A percentile compares a stretch with the other conserved stretches of the same genome.
Conservation (phyloP, 345 rosid species). For the Eucalyptus cloeziana region DNA sequence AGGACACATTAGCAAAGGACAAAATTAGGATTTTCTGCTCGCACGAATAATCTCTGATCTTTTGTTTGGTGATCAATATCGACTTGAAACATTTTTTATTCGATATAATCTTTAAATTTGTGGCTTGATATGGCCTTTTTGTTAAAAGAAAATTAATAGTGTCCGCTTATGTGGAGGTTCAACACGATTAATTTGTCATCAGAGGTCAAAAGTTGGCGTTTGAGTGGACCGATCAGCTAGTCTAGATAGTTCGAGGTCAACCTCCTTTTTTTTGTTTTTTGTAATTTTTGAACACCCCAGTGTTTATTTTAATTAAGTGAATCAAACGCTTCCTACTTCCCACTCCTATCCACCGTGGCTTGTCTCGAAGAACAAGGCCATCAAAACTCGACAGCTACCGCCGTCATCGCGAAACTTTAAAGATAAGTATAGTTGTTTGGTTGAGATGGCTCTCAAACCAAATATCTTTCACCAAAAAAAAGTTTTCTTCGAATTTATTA, state of each 20-base stretch:
- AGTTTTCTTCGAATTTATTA: too few relatives aligned
- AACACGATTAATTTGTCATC: not conserved
- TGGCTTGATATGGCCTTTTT: not conserved
- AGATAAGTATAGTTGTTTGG: too few relatives aligned
- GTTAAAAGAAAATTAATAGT: not conserved
- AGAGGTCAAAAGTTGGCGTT: not conserved
- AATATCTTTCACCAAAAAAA: too few relatives aligned
- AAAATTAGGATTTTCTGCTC: not conserved
- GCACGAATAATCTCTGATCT: not conserved
- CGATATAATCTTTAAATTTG: not conserved
- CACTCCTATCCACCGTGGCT: not conserved
- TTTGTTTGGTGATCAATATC: not conserved
- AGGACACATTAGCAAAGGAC: not conserved
- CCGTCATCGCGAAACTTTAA: not conserved
- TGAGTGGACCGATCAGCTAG: not conserved
- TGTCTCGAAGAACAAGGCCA: not conserved
- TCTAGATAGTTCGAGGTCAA: not conserved
- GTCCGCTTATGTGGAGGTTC: not conserved
- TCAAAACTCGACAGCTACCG: not conserved
- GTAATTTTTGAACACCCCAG: not conserved
- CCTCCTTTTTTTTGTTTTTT: not conserved
- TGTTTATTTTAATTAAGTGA: not conserved
- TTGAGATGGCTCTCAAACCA: too few relatives aligned
- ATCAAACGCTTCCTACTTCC: not conserved
- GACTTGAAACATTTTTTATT: not conserved